Base-by-base conservation (phyloP, 2,329 filamentous ascomycete species). In the Microsporum canis region DNA sequence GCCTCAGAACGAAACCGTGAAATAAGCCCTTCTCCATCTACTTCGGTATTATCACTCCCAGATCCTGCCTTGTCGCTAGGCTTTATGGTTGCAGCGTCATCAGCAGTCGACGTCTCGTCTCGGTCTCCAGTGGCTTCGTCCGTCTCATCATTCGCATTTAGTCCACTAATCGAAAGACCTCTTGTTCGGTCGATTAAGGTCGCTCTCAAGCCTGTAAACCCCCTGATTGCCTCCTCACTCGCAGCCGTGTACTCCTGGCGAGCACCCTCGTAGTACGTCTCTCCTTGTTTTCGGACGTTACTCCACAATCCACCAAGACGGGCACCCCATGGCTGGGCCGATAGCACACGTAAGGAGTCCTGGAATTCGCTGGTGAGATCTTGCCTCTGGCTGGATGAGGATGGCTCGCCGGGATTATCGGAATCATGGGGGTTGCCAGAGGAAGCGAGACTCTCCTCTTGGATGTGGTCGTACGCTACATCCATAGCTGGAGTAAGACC, bases 381-480 rank as follows among this genome's bases (percentile, higher is more conserved):
- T 62, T 70, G 66, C 56, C 68, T 60, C 29, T 68, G 68, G 27
- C 60, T 55, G 10, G 66, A 61, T 31, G 67, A 59, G 39, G 83
- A 61, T 76, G 76, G 74, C 27, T 76, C 71, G 57, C 78, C 71
- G 55, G 74, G 73, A 49, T 77, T 76, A 63, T 78, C 76, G 65
- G 80, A 77, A 43, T 61, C 55, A 29, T 59, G 51, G 57, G 68
- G 63, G 34, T 67, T 71, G 61, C 85, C 79, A 3, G 57, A 59
- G 43, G 83, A 79, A 64, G 72, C 64, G 67, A 89, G 82, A 58
- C 84, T 82, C 73, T 94, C 87, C 78, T 96, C 90, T 72, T 90
- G 86, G 69, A 97, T 95, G 75, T 96, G 91, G 71, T 99, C 94
- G 82, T 97, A 99, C 51, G 91, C 91, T 71, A 95, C 81, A 83